A percentile compares a stretch with the other conserved stretches of the same genome.
phyloP scores from a whole-genome alignment of 805 yeast genomes.

The Metschnikowia noctiluminum region DNA sequence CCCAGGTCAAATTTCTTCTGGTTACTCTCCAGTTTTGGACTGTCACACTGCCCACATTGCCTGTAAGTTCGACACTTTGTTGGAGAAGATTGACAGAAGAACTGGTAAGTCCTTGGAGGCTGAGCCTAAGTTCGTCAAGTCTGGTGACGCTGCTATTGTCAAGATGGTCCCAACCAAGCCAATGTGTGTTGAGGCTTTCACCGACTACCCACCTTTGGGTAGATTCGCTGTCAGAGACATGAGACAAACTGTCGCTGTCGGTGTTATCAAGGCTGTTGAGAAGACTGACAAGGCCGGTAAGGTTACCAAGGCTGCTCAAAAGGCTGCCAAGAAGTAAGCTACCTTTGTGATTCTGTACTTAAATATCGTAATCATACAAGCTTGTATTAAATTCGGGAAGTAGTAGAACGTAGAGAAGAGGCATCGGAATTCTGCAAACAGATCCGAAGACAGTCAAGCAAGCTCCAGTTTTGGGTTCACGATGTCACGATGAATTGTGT shows the following conservation, averaged over 20 bases:
- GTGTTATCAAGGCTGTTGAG: slow-evolving; percentile 95
- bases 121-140: slow-evolving; percentile 34
- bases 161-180: slow-evolving; percentile 44
- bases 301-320: slow-evolving; percentile 92
- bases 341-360: slow-evolving; percentile 19
- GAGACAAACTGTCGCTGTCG: slow-evolving; percentile 99
- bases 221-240: slow-evolving; percentile 86
- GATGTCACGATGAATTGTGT: too few relatives aligned
- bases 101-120: slow-evolving; percentile 35
- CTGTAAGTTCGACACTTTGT: slow-evolving; percentile 76
- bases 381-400: slow-evolving; percentile 3
- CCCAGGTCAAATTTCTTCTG: slow-evolving; percentile 89
- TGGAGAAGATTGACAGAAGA: slow-evolving; percentile 87
- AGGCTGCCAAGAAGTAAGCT: slow-evolving; percentile 21
- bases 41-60: slow-evolving; percentile 94
- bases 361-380: slow-evolving; percentile 9
- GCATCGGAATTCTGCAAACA: too few relatives aligned
- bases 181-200: slow-evolving; percentile 44
- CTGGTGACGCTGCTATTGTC: slow-evolving; percentile 40
- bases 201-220: slow-evolving; percentile 45
- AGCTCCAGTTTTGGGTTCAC: too few relatives aligned
- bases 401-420: too few relatives aligned
- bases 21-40: slow-evolving; percentile 89
- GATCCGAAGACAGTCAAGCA: neutral
- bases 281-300: slow-evolving; percentile 85